Evolutionary conservation across 2,329 filamentous ascomycete genomes (phyloP).

Genomic region (Xylaria arbuscula): DNA sequence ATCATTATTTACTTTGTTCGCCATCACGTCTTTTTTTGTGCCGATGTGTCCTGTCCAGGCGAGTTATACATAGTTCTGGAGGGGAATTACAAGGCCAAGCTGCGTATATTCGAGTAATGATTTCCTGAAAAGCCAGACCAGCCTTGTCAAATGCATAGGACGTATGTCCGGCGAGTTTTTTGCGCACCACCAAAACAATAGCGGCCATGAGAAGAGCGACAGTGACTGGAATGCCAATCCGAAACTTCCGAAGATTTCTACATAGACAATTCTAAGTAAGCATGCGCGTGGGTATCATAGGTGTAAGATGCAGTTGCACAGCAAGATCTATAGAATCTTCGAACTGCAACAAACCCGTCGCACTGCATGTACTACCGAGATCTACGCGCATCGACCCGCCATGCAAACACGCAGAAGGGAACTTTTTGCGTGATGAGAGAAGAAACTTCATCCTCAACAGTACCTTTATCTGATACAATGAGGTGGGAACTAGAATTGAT

Average conservation of each 20-base stretch:
- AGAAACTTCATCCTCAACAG: background rate
- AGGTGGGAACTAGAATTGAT: too few species aligned
- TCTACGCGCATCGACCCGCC: constrained; percentile 15
- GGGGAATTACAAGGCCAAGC: background rate
- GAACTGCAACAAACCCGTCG: constrained; percentile 21
- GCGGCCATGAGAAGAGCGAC: background rate
- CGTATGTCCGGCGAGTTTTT: background rate
- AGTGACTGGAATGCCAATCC: background rate
- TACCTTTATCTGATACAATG: background rate
- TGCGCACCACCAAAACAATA: background rate
- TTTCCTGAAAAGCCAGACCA: background rate
- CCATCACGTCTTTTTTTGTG: background rate
- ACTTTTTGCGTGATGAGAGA: constrained; percentile 6
- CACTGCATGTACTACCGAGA: constrained; percentile 24
- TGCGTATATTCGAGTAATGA: background rate
- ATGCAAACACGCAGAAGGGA: constrained; percentile 19
- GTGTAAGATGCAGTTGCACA: background rate
- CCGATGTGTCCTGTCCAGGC: too few species aligned
- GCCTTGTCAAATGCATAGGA: too few species aligned
- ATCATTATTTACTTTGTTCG: background rate
- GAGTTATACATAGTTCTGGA: background rate
- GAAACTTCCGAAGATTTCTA: background rate
- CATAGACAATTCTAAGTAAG: background rate
- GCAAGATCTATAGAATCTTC: background rate
- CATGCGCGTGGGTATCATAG: background rate